Evolutionary conservation across 2,329 filamentous ascomycete genomes (phyloP).

Genomic region (Colletotrichum chlorophyti): DNA sequence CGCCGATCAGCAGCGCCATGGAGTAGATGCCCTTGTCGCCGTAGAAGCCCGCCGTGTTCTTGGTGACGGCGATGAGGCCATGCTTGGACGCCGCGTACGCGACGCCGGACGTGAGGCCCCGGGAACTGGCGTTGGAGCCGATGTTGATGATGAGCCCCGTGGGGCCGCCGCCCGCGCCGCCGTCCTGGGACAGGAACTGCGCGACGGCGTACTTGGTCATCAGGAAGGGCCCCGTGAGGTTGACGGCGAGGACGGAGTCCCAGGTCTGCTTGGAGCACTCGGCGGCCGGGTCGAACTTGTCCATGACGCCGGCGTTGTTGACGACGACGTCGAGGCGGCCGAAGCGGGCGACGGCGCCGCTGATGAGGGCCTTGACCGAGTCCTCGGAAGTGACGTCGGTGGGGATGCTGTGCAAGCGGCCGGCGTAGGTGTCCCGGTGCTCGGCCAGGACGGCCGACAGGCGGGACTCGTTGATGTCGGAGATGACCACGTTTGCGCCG

Average conservation of each 20-base stretch:
- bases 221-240: conserved; percentile 62
- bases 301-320: conserved; percentile 66
- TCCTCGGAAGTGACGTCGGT: conserved; percentile 23
- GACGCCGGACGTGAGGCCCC: conserved; percentile 39
- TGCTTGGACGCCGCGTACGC: conserved; percentile 63
- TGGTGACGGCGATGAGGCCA: conserved; percentile 59
- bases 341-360: conserved; percentile 22
- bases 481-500: conserved; percentile 41
- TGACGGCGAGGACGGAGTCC: conserved; percentile 62
- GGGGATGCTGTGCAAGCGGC: conserved; percentile 17
- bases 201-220: conserved; percentile 58
- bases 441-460: conserved; percentile 13
- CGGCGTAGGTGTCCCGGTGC: conserved; percentile 22
- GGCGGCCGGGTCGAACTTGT: conserved; percentile 61
- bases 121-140: conserved; percentile 27
- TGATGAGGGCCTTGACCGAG: conserved; percentile 20
- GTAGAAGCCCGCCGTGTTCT: conserved; percentile 65
- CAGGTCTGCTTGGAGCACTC: conserved; percentile 53
- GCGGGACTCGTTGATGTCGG: conserved; percentile 37
- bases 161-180: conserved; percentile 15
- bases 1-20: conserved; percentile 25
- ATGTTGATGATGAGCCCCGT: conserved; percentile 34
- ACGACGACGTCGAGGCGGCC: conserved; percentile 57
- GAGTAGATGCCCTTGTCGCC: conserved; percentile 54
- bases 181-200: conserved; percentile 49